These are phyloP conservation scores for Fusarium sp. DNA, from an alignment of 2,329 filamentous ascomycete genomes.

Conservation along the genomic window DNA sequence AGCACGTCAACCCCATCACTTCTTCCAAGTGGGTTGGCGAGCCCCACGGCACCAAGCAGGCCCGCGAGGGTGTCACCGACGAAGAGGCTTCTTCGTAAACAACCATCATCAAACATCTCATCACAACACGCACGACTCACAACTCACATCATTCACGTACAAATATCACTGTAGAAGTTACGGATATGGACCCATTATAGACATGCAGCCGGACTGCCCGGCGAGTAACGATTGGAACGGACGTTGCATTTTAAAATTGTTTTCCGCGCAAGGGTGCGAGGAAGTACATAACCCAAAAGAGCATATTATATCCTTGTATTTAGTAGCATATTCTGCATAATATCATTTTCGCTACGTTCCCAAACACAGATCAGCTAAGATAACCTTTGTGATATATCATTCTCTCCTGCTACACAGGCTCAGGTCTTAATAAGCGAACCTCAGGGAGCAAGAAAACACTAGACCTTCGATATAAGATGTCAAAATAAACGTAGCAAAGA, in stretches of 20 bases:
- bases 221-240: slow-evolving; percentile 27
- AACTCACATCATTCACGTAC: neutral
- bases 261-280: neutral
- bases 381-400: neutral
- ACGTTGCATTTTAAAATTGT: slow-evolving; percentile 15
- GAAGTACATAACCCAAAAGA: slow-evolving; percentile 21
- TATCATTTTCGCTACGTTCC: slow-evolving; percentile 19
- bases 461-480: too few species aligned
- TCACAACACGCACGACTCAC: neutral
- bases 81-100: slow-evolving; percentile 30
- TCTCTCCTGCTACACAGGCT: neutral
- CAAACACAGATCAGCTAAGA: neutral
- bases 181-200: neutral
- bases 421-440: neutral
- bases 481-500: too few species aligned
- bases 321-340: slow-evolving; percentile 23
- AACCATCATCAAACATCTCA: neutral
- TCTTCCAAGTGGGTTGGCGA: slow-evolving; percentile 45
- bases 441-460: too few species aligned
- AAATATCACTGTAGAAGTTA: slow-evolving; percentile 1
- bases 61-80: slow-evolving; percentile 24
- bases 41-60: slow-evolving; percentile 10
- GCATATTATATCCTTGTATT: slow-evolving; percentile 32
- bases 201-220: slow-evolving; percentile 20
- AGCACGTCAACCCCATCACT: slow-evolving; percentile 58